Percentiles rank a stretch among this genome's conserved stretches.
Conservation (phyloP, 2,329 filamentous ascomycete species). For the Chrysoporthe austroafricana region DNA sequence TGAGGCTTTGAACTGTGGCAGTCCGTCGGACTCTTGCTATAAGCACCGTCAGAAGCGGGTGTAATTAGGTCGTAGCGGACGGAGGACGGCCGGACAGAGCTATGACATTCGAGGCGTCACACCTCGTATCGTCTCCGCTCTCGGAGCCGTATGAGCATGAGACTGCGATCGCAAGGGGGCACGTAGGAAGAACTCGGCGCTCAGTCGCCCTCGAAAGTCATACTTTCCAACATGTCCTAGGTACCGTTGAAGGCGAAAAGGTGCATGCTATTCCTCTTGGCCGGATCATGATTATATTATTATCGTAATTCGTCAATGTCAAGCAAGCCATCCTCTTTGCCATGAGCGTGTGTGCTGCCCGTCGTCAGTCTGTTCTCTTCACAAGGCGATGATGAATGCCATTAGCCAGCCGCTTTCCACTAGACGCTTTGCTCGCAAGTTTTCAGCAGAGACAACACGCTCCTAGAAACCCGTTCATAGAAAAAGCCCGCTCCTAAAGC, state of each 20-base stretch:
- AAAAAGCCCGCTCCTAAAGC: neutral
- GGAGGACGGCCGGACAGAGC: no score
- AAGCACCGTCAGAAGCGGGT: neutral
- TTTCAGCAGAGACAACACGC: neutral
- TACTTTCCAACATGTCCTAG: neutral
- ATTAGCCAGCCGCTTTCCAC: neutral
- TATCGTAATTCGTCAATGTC: neutral
- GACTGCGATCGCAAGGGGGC: neutral
- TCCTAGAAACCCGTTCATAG: neutral
- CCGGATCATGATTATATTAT: neutral
- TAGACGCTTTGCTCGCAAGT: conserved; percentile 15
- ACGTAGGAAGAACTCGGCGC: neutral
- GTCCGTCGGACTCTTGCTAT: neutral
- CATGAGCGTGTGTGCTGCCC: neutral
- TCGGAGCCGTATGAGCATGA: neutral
- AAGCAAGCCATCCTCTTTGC: neutral
- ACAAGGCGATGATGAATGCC: neutral
- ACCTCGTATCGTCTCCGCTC: neutral
- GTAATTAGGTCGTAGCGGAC: no score
- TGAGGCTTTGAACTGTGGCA: neutral
- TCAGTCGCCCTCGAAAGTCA: neutral
- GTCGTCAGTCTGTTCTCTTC: neutral
- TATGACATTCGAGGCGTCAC: neutral
- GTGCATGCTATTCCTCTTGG: neutral
- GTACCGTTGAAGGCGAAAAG: neutral